phyloP scores from a whole-genome alignment of 2,329 filamentous ascomycete genomes.

The Mycosphaerella sp. region DNA sequence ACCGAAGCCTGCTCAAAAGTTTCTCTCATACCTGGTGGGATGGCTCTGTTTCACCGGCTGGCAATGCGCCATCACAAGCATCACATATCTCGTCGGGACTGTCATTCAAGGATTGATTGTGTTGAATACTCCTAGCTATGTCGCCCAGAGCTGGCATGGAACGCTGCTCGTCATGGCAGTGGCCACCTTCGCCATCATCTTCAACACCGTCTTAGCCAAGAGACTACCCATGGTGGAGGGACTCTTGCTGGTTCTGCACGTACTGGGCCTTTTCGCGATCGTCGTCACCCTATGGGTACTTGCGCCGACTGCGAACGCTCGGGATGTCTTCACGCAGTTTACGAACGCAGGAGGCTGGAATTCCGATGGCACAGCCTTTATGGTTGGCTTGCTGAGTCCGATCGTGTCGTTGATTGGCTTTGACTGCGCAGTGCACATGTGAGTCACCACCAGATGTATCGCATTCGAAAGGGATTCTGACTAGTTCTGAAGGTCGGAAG shows the following conservation, averaged over 20 bases:
- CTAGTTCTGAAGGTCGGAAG: conserved; percentile 15
- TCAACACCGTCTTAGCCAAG: conserved; percentile 43
- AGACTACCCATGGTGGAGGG: conserved; percentile 46
- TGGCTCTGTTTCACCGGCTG: conserved; percentile 15
- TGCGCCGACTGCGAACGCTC: conserved; percentile 24
- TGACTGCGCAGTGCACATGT: conserved; percentile 26
- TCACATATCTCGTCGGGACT: conserved; percentile 7
- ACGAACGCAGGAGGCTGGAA: conserved; percentile 37
- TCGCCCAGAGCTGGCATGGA: conserved; percentile 37
- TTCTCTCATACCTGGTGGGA: conserved; percentile 12
- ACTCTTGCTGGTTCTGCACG: conserved; percentile 38
- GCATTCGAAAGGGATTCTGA: background rate
- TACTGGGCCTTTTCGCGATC: conserved; percentile 35
- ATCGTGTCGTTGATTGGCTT: conserved; percentile 23
- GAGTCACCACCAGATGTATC: background rate
- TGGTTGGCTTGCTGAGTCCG: conserved; percentile 32
- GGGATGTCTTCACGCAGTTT: conserved; percentile 35
- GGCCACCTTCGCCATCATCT: conserved; percentile 33
- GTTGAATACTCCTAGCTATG: conserved; percentile 14
- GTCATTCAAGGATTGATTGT: conserved; percentile 14
- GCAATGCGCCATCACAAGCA: conserved; percentile 11
- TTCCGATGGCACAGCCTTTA: conserved; percentile 26
- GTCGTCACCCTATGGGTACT: conserved; percentile 28
- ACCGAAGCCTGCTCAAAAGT: conserved; percentile 5
- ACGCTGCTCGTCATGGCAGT: conserved; percentile 46